A percentile compares a stretch with the other conserved stretches of the same genome.
Evolutionary conservation across 192 early-diverging fungal genomes (phyloP).

Genomic region (Mortierella alpina): DNA sequence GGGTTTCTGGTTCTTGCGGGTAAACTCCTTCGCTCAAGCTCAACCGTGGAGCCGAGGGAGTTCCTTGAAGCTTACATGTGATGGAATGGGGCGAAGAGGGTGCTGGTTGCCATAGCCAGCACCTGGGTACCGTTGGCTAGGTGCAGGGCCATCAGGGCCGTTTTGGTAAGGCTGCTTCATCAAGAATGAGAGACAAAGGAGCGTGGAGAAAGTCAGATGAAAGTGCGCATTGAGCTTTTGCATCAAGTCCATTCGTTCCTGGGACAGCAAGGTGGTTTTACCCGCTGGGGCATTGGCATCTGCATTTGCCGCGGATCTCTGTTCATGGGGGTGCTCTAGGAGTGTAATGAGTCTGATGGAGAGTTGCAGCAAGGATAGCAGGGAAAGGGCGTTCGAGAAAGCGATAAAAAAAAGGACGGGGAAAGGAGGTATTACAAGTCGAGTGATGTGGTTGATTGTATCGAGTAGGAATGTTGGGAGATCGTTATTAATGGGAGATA

Average conservation of each 20-base stretch:
- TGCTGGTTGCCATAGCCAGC: conserved; percentile 18
- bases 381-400: not conserved
- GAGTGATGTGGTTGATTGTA: not conserved
- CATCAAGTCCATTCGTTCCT: no score
- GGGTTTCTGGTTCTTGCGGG: no score
- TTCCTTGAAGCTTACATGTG: conserved; percentile 21
- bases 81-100: conserved; percentile 28
- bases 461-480: no score
- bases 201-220: not conserved
- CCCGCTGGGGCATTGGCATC: conserved; percentile 15
- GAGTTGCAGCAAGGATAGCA: not conserved
- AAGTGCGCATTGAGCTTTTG: not conserved
- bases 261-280: not conserved
- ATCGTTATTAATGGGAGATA: not conserved
- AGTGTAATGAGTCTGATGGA: no score
- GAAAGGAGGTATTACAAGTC: not conserved
- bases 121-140: conserved; percentile 12
- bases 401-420: not conserved
- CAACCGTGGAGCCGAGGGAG: no score
- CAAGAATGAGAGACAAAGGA: not conserved
- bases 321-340: conserved; percentile 4
- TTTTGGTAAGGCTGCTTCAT: not conserved
- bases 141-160: conserved; percentile 7
- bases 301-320: conserved; percentile 37
- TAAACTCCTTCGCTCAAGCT: no score